Percentiles rank a stretch among this genome's conserved stretches.
phyloP scores from a whole-genome alignment of 2,329 filamentous ascomycete species.

The Cylindrodendrum hubeiense region DNA sequence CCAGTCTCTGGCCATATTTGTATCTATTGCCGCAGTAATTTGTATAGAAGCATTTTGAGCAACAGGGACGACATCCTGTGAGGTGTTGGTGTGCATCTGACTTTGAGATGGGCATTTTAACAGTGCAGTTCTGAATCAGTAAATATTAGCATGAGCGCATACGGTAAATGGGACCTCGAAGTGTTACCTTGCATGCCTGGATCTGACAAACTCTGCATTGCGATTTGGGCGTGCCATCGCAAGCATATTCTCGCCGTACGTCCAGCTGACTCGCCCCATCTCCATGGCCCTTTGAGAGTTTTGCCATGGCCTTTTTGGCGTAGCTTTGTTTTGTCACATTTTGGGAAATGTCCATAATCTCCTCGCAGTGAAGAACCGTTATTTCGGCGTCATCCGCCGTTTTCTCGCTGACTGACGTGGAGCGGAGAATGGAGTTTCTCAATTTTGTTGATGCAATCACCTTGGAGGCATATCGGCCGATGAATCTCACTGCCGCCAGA shows the following conservation, averaged over 20 bases:
- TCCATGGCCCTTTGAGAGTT: too few species aligned
- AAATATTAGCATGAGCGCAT: too few species aligned
- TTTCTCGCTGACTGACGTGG: too few species aligned
- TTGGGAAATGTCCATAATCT: too few species aligned
- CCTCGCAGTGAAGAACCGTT: too few species aligned
- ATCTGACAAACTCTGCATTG: conserved; percentile 2
- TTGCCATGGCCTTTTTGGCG: too few species aligned
- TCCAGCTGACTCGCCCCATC: neutral
- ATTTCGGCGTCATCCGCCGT: too few species aligned
- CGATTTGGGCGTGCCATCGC: neutral
- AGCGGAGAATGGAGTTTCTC: too few species aligned
- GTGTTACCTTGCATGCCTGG: conserved; percentile 11
- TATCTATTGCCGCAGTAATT: neutral
- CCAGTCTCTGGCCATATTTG: too few species aligned
- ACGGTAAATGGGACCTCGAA: too few species aligned
- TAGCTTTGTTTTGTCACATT: too few species aligned
- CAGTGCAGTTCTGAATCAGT: too few species aligned
- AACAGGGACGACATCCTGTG: neutral
- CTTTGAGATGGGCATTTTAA: neutral
- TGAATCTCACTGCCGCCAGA: neutral
- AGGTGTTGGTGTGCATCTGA: neutral
- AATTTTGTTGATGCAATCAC: neutral
- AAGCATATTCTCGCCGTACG: neutral
- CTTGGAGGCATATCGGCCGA: neutral
- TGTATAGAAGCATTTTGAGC: conserved; percentile 7